Evolutionary conservation across 768 basidiomycete genomes (phyloP).

Genomic region (Agaricus subrufescens): DNA sequence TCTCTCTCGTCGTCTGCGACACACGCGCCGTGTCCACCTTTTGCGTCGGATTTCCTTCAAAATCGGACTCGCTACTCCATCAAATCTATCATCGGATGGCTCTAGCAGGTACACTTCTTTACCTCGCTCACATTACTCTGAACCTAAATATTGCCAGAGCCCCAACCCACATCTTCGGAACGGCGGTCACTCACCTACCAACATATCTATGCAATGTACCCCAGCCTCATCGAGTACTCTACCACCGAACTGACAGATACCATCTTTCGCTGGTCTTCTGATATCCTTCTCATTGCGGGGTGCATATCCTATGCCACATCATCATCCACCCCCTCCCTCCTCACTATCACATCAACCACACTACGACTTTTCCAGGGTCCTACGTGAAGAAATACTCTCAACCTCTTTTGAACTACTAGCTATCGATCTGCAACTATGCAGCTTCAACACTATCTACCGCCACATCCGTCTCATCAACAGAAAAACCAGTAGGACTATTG

Average conservation of each 20-base stretch:
- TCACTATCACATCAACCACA: slow-evolving; percentile 22
- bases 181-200: slow-evolving; percentile 73
- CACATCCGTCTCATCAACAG: slow-evolving; percentile 24
- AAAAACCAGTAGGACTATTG: slow-evolving; percentile 14
- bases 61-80: slow-evolving; percentile 59
- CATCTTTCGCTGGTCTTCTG: slow-evolving; percentile 66
- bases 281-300: slow-evolving; percentile 63
- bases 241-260: slow-evolving; percentile 71
- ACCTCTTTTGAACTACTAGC: slow-evolving; percentile 70
- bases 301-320: slow-evolving; percentile 35
- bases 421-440: slow-evolving; percentile 37
- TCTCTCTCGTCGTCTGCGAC: slow-evolving; percentile 63
- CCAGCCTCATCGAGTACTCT: slow-evolving; percentile 60
- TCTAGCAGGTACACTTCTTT: slow-evolving; percentile 36
- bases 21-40: slow-evolving; percentile 66
- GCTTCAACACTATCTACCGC: slow-evolving; percentile 15
- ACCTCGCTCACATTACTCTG: neutral
- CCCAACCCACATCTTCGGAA: slow-evolving; percentile 72
- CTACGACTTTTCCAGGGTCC: slow-evolving; percentile 50
- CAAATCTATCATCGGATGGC: slow-evolving; percentile 60
- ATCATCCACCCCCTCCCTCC: slow-evolving; percentile 17
- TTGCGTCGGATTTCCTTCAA: slow-evolving; percentile 70
- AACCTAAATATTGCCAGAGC: slow-evolving; percentile 36
- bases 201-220: slow-evolving; percentile 64
- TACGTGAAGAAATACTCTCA: slow-evolving; percentile 72